These are phyloP conservation scores for Colletotrichum navitas DNA, from an alignment of 2,329 filamentous ascomycete genomes.

Conservation along the genomic window DNA sequence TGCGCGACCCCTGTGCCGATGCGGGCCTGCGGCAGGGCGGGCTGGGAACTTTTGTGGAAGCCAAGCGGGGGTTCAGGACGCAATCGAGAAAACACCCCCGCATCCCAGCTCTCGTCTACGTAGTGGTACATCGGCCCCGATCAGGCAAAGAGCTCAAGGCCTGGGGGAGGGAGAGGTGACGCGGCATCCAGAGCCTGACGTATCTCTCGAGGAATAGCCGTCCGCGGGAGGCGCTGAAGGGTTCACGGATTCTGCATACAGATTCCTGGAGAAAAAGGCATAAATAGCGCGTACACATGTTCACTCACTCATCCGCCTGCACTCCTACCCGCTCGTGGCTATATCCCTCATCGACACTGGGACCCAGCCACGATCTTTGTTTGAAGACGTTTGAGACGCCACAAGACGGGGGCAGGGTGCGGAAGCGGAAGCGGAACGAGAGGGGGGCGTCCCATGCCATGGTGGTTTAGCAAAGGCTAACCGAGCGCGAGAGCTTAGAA, in stretches of 20 bases:
- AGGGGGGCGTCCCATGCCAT: not conserved
- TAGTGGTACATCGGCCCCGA: constrained; percentile 9
- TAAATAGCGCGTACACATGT: not conserved
- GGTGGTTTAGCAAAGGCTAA: not conserved
- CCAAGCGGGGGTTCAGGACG: constrained; percentile 37
- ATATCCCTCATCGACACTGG: constrained; percentile 17
- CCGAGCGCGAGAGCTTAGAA: not conserved
- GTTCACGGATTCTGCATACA: constrained; percentile 1
- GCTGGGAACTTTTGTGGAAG: constrained; percentile 42
- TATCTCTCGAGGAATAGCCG: constrained; percentile 11
- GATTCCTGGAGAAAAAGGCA: constrained; percentile 20
- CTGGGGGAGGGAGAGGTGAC: not conserved
- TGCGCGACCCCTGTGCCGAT: constrained; percentile 37
- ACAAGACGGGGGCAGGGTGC: constrained; percentile 8
- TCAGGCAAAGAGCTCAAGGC: constrained; percentile 39
- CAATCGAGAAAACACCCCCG: constrained; percentile 31
- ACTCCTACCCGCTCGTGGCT: constrained; percentile 14
- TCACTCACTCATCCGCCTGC: not conserved
- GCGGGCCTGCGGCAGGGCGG: constrained; percentile 40
- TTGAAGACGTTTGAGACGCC: constrained; percentile 24
- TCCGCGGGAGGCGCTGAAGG: not conserved
- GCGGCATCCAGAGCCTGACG: constrained; percentile 26
- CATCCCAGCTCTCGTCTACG: constrained; percentile 16
- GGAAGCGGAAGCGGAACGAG: not conserved
- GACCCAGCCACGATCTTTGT: constrained; percentile 34